These are phyloP conservation scores for Musa itinerans DNA, from an alignment of 176 grass and related monocot species.

Conservation along the genomic window DNA sequence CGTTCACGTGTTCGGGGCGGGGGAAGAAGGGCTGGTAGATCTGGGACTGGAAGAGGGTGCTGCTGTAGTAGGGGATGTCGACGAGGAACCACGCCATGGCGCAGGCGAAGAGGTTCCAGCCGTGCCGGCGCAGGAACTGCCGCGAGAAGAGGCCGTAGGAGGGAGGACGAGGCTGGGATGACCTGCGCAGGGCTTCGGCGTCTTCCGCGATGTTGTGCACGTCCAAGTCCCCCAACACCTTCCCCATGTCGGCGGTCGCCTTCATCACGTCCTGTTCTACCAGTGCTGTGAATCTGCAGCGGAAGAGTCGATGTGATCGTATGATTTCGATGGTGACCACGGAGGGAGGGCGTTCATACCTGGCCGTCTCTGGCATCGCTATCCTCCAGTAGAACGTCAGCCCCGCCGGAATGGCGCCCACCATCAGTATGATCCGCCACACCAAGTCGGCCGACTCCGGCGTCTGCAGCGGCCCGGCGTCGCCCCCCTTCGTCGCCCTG, in stretches of 20 bases:
- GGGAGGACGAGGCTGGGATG: background rate
- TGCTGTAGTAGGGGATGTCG: slow-evolving; percentile 38
- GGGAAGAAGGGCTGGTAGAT: slow-evolving; percentile 25
- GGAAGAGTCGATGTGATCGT: background rate
- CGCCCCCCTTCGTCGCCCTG: slow-evolving; percentile 9
- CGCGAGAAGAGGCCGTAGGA: slow-evolving; percentile 27
- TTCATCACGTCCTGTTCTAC: slow-evolving; percentile 49
- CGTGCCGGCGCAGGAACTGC: slow-evolving; percentile 22
- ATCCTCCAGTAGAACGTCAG: slow-evolving; percentile 39
- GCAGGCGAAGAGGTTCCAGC: slow-evolving; percentile 34
- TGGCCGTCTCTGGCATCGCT: slow-evolving; percentile 36
- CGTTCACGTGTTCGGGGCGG: background rate
- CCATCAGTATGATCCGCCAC: slow-evolving; percentile 40
- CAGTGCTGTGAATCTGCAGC: slow-evolving; percentile 53
- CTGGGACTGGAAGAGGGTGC: slow-evolving; percentile 34
- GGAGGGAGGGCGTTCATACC: slow-evolving; percentile 12
- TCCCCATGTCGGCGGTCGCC: slow-evolving; percentile 44
- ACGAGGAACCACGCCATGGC: slow-evolving; percentile 31
- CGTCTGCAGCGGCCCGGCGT: slow-evolving; percentile 3
- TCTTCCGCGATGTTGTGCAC: background rate
- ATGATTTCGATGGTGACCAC: too few species aligned
- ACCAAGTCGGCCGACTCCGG: slow-evolving; percentile 24
- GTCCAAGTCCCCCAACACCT: slow-evolving; percentile 21
- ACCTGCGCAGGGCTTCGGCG: background rate
- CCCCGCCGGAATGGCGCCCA: slow-evolving; percentile 27